A percentile compares a stretch with the other conserved stretches of the same genome.
These are phyloP conservation scores for Solanum medicagineum DNA, from an alignment of 257 asterid genomes.

Conservation along the genomic window DNA sequence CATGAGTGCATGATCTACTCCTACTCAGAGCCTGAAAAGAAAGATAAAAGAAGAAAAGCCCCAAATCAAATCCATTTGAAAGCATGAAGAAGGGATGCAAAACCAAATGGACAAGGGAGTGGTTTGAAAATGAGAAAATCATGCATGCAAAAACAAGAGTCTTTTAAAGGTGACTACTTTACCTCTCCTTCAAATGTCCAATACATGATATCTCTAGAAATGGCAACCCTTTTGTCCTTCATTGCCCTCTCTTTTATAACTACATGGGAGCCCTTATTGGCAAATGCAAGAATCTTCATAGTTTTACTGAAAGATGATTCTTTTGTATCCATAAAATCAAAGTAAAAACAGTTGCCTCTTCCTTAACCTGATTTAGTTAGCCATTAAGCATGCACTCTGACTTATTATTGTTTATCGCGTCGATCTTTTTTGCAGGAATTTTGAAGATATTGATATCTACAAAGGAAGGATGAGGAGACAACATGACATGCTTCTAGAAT, in stretches of 20 bases:
- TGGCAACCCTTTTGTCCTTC: conserved; percentile 13
- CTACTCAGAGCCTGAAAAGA: neutral
- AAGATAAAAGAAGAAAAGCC: neutral
- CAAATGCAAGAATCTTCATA: conserved; percentile 34
- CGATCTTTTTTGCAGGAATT: conserved; percentile 2
- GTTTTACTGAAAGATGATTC: conserved; percentile 45
- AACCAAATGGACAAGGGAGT: conserved; percentile 8
- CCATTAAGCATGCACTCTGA: neutral
- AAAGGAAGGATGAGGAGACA: conserved; percentile 11
- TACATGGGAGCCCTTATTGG: neutral
- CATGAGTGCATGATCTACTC: neutral
- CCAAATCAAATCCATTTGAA: neutral
- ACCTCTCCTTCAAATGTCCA: neutral
- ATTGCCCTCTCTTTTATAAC: conserved; percentile 9
- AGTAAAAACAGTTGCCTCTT: neutral
- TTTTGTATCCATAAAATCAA: conserved; percentile 2
- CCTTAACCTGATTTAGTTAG: neutral
- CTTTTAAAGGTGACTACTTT: neutral
- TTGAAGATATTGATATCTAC: neutral
- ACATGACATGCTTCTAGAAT: conserved; percentile 34
- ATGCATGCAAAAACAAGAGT: neutral
- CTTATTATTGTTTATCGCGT: neutral
- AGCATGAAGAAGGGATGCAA: neutral
- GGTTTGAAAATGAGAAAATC: conserved; percentile 16
- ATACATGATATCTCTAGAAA: neutral